Base-by-base conservation (phyloP, 164 flowering plant species). In the Annona cherimola region DNA sequence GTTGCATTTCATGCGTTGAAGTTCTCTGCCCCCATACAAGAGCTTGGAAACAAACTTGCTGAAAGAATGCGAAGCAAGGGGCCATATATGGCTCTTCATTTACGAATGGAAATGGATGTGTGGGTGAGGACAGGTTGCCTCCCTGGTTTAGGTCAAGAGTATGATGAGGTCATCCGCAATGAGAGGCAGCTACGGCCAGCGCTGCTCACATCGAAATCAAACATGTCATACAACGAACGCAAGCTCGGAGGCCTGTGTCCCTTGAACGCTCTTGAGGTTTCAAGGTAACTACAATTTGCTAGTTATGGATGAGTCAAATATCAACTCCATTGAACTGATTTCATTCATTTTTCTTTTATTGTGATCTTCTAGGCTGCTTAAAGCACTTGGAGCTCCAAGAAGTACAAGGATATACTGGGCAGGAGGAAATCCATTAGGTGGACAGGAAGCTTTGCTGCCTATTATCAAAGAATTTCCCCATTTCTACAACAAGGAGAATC, bases 111-210 rank as follows among this genome's bases (percentile, higher is more conserved):
- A 76, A 91, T 91, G 81, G 99, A 95, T 81, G 99, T 95, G 1
- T 95, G 99, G 99, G 95, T 95, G 72, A 90, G 99, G 69, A 95
- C 99, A 0, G 99, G 99, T 7, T 95, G 99, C 66, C 91, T 88
- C 73, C 98, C 98, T 46, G 98, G 99, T 63, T 73, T 93, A 74
- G 91, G 83, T 74, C 88, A 26, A 20, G 86, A 91, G 67, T 86
- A 83, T 75, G 96, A 95, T 46, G 89, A 90, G 73, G 82, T 95
- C 19, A 82, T 95, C 20, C 73, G 50, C 68, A 81, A 80, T 60
- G 99, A 93, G 83, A 85, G 99, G 76, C 85, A 83, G 77, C 74
- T 35, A 19, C 81, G 88, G 12, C 99, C 99, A 0, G 90, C 91
- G 78, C 93, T 93, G 67, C 86, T 95, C 60, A 95, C 99, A 4